A percentile compares a stretch with the other conserved stretches of the same genome.
Evolutionary conservation across 768 basidiomycete genomes (phyloP).

Genomic region (Crepidotus variabilis): DNA sequence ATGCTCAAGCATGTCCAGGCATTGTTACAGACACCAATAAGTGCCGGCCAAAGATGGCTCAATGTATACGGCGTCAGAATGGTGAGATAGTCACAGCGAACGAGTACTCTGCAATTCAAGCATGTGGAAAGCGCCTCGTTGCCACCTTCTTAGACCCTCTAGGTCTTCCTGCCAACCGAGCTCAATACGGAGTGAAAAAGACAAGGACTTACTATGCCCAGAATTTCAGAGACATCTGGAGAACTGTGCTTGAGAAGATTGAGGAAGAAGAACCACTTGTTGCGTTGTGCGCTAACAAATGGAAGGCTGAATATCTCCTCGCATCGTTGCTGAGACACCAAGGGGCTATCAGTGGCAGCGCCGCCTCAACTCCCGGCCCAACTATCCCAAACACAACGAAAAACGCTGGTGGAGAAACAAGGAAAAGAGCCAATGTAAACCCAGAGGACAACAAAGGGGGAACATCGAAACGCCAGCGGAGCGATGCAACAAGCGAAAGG

Average conservation of each 20-base stretch:
- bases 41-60: background rate
- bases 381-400: too few relatives aligned
- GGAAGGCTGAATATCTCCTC: slow-evolving; percentile 3
- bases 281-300: background rate
- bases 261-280: background rate
- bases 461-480: too few relatives aligned
- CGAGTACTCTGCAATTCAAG: background rate
- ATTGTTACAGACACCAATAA: background rate
- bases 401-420: too few relatives aligned
- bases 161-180: too few relatives aligned
- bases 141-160: background rate
- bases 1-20: too few relatives aligned
- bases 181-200: too few relatives aligned
- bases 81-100: background rate
- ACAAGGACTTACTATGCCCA: too few relatives aligned
- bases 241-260: background rate
- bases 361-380: too few relatives aligned
- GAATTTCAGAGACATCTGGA: background rate
- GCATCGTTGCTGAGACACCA: background rate
- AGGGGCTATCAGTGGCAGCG: background rate
- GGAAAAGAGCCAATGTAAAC: too few relatives aligned
- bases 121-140: background rate
- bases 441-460: too few relatives aligned
- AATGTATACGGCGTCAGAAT: background rate
- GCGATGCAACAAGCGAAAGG: too few relatives aligned